Evolutionary conservation across 495 filamentous ascomycete species (phyloP), one percentile per base, ranked within the genome.

Genomic region (Annulohypoxylon maeteangense): DNA sequence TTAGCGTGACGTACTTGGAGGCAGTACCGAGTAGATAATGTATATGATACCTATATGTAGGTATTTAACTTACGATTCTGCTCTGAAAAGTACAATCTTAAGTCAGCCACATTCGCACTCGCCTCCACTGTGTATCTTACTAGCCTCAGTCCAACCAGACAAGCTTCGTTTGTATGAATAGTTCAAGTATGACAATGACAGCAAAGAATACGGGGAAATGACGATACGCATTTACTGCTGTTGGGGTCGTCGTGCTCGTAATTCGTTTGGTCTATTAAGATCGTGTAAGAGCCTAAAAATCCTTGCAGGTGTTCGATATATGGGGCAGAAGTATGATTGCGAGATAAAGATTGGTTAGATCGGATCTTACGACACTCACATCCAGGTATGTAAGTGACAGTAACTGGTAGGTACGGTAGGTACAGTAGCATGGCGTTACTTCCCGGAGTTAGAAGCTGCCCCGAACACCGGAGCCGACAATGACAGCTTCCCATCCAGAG

Each of bases 401-500:
- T 20, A 22, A 27, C 25, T 50, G 22, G 36, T 12, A 40, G 36
- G 11, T 40, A 40, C 45, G 25, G 11, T 14, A 25, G 2, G 22
- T 51, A 29, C 45, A 23, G 18, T 51, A 14, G 11, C 4, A 11
- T 51, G 16, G 23, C 14, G 47, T 27, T 29, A 25, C 47, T 27
- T 51, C 11, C 45, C 47, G 47, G 47, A 27, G 22, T 51, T 51
- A 25, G 47, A 51, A 29, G 47, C 18, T 51, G 47, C 23, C 12
- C 47, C 29, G 50, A 54, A 54, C 27, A 29, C 50, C 50, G 50
- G 50, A 51, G 48, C 48, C 48, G 50, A 54, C 12, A 27, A 29
- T 27, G 47, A 14, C 4, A 51, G n/a, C 47, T 27, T 54, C 40
- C 40, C 47, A 27, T 54, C 36, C 36, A 40, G 36, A 40, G 14